Evolutionary conservation across 495 filamentous ascomycete species (phyloP).

Genomic region (Platismatia glauca): DNA sequence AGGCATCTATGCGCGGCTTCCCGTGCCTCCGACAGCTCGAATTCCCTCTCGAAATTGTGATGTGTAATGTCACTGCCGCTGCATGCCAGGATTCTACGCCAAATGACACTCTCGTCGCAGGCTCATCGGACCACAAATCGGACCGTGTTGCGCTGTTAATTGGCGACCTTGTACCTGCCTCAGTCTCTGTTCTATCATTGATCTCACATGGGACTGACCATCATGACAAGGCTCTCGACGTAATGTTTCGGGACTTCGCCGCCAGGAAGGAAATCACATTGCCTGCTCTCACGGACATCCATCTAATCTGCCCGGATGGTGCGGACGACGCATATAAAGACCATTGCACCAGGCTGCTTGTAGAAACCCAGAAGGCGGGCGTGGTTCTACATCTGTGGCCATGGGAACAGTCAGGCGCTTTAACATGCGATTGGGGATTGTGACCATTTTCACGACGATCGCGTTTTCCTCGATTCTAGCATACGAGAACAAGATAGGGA

Average conservation of each 20-base stretch:
- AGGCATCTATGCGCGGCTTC: constrained; percentile 30
- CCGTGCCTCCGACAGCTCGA: constrained; percentile 29
- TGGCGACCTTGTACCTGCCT: constrained; percentile 16
- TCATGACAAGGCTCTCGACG: constrained; percentile 25
- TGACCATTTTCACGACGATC: too few species aligned
- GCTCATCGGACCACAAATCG: constrained; percentile 1
- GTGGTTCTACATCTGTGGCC: too few species aligned
- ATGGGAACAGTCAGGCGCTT: too few species aligned
- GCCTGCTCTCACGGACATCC: constrained; percentile 23
- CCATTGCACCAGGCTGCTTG: too few species aligned
- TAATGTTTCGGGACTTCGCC: constrained; percentile 24
- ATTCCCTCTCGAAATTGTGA: constrained; percentile 29
- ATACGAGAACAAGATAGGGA: too few species aligned
- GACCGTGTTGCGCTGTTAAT: neutral
- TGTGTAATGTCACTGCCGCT: constrained; percentile 28
- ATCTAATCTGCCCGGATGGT: constrained; percentile 15
- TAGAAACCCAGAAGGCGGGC: too few species aligned
- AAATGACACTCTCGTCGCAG: constrained; percentile 2
- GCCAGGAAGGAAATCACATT: constrained; percentile 19
- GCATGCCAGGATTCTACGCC: neutral
- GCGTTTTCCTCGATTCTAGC: too few species aligned
- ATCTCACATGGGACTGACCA: constrained; percentile 4
- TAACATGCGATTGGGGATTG: too few species aligned
- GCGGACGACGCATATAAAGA: constrained; percentile 14
- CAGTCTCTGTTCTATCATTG: constrained; percentile 16